Percentiles rank a stretch among this genome's conserved stretches.
Conservation (phyloP, 495 filamentous ascomycete genomes). For the Letharia lupina region DNA sequence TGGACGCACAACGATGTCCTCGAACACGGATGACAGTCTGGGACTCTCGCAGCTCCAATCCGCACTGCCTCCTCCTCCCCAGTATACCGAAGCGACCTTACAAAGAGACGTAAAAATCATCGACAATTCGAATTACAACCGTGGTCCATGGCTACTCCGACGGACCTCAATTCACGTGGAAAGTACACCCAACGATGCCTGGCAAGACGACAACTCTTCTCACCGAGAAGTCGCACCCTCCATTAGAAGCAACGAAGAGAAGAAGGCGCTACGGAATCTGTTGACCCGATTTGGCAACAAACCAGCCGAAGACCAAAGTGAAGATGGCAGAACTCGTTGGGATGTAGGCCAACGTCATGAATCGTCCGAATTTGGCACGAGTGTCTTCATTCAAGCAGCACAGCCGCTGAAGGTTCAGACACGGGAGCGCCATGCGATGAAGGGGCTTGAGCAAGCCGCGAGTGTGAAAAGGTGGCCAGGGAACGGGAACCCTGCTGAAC, state of each 20-base stretch:
- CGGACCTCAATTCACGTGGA: conserved; percentile 18
- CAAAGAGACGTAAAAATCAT: neutral
- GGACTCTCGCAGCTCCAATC: neutral
- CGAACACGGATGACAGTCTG: neutral
- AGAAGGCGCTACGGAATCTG: conserved; percentile 1
- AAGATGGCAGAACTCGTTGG: neutral
- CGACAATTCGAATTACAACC: neutral
- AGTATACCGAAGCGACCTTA: conserved; percentile 10
- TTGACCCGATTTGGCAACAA: neutral
- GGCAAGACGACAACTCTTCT: conserved; percentile 1
- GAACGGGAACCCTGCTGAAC: conserved; percentile 15
- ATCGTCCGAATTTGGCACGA: neutral
- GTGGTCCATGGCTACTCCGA: conserved; percentile 11
- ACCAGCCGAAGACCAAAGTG: neutral
- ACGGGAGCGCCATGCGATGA: conserved; percentile 16
- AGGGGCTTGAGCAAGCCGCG: conserved; percentile 23
- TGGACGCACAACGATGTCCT: neutral
- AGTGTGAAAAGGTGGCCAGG: conserved; percentile 22
- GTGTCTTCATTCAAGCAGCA: conserved; percentile 1
- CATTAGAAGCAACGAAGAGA: neutral
- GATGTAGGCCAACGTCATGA: neutral
- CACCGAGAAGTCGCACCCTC: neutral
- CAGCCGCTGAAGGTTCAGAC: neutral
- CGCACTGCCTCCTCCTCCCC: conserved; percentile 7
- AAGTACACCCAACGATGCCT: neutral